Evolutionary conservation across 192 early-diverging fungal genomes (phyloP).

Genomic region (Spizellomyces sp.): DNA sequence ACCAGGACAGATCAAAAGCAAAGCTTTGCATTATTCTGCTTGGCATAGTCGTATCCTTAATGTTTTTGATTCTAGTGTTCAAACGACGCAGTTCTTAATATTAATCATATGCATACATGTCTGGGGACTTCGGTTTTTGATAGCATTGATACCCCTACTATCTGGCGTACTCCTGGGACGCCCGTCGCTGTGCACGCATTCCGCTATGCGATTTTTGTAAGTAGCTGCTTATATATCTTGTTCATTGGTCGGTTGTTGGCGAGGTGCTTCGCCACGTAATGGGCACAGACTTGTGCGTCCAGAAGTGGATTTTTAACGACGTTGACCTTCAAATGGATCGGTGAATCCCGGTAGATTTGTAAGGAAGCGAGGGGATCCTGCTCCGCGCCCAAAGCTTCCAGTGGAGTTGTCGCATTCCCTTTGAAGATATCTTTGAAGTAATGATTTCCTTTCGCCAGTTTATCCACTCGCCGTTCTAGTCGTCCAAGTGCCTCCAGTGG

Average conservation of each 20-base stretch:
- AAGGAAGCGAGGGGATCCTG: constrained; percentile 40
- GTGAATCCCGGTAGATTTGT: constrained; percentile 45
- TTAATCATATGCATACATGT: too few species aligned
- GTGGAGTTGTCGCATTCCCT: constrained; percentile 16
- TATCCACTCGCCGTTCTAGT: constrained; percentile 36
- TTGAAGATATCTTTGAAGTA: constrained; percentile 38
- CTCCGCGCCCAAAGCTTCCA: constrained; percentile 18
- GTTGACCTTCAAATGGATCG: constrained; percentile 52
- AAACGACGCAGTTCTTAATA: constrained; percentile 10
- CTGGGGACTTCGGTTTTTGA: too few species aligned
- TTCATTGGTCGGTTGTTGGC: constrained; percentile 25
- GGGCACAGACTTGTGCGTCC: constrained; percentile 49
- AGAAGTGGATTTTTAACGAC: constrained; percentile 53
- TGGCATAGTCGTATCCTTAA: constrained; percentile 70
- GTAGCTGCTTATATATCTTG: constrained; percentile 36
- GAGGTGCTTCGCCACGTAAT: constrained; percentile 44
- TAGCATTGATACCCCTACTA: too few species aligned
- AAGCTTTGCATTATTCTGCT: constrained; percentile 85
- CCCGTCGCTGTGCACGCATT: neutral
- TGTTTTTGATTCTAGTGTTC: constrained; percentile 74
- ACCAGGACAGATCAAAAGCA: constrained; percentile 80
- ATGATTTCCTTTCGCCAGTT: constrained; percentile 15
- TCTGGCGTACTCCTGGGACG: too few species aligned
- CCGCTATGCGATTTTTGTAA: constrained; percentile 28
- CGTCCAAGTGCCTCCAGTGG: constrained; percentile 43